phyloP scores from a whole-genome alignment of 768 basidiomycete species.

The Paxillus ammoniavirescens region DNA sequence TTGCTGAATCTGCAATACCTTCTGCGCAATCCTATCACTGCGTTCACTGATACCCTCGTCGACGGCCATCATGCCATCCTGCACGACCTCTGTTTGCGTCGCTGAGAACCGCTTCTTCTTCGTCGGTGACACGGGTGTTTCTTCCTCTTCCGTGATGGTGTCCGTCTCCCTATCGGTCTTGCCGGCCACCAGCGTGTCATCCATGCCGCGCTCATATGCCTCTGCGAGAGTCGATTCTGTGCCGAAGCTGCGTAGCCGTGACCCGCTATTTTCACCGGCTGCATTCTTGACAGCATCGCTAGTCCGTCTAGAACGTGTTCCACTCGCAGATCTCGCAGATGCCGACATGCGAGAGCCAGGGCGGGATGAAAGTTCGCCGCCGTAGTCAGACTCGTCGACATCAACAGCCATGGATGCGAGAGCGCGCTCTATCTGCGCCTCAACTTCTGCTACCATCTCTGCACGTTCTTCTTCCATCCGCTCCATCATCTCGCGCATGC shows the following conservation, averaged over 20 bases:
- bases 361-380: slow-evolving; percentile 52
- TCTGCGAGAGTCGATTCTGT: slow-evolving; percentile 84
- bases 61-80: slow-evolving; percentile 83
- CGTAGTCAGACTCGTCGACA: slow-evolving; percentile 70
- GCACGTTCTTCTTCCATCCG: slow-evolving; percentile 84
- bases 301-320: slow-evolving; percentile 54
- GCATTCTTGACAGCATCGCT: slow-evolving; percentile 57
- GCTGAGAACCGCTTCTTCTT: slow-evolving; percentile 83
- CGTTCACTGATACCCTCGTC: slow-evolving; percentile 82
- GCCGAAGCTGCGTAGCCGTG: slow-evolving; percentile 64
- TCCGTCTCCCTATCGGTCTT: slow-evolving; percentile 45
- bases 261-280: slow-evolving; percentile 19
- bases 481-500: slow-evolving; percentile 84
- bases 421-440: slow-evolving; percentile 87
- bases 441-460: slow-evolving; percentile 91
- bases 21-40: slow-evolving; percentile 85
- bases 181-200: slow-evolving; percentile 34
- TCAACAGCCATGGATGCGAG: slow-evolving; percentile 83
- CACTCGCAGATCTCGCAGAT: slow-evolving; percentile 42
- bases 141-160: slow-evolving; percentile 62
- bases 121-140: slow-evolving; percentile 36
- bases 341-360: slow-evolving; percentile 66
- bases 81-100: slow-evolving; percentile 56
- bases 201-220: slow-evolving; percentile 48
- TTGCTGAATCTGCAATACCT: slow-evolving; percentile 85